Conservation (phyloP, 2,329 filamentous ascomycete genomes). For the Aspergillus brasiliensis region DNA sequence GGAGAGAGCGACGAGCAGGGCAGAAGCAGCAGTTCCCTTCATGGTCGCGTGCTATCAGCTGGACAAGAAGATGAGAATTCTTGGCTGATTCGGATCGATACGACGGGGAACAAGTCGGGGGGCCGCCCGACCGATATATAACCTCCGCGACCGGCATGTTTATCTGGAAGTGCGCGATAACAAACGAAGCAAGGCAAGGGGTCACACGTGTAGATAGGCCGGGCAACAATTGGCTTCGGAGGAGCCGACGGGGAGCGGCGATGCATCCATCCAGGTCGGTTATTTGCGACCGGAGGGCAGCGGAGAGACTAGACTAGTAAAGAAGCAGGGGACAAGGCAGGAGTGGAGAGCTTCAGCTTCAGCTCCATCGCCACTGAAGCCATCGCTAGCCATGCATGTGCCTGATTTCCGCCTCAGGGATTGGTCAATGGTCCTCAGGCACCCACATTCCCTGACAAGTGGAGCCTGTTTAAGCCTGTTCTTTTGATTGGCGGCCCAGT, state of each 20-base stretch:
- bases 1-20: conserved; percentile 25
- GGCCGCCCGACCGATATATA: background rate
- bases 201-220: conserved; percentile 12
- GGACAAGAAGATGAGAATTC: background rate
- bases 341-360: background rate
- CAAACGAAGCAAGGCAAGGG: background rate
- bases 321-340: background rate
- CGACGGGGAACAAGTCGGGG: background rate
- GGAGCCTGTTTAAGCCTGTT: background rate
- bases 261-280: background rate
- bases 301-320: too few species aligned
- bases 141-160: background rate
- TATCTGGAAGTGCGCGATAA: background rate
- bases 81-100: background rate
- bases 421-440: background rate
- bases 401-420: background rate
- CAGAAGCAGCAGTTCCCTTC: conserved; percentile 24
- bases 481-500: background rate
- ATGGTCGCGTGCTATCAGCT: conserved; percentile 14
- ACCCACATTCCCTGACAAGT: background rate
- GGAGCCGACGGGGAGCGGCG: background rate
- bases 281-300: background rate
- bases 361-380: background rate
- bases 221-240: conserved; percentile 8
- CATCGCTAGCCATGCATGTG: background rate